These are phyloP conservation scores for Fusarium pilosicola DNA, from an alignment of 2,329 filamentous ascomycete species.

Conservation along the genomic window DNA sequence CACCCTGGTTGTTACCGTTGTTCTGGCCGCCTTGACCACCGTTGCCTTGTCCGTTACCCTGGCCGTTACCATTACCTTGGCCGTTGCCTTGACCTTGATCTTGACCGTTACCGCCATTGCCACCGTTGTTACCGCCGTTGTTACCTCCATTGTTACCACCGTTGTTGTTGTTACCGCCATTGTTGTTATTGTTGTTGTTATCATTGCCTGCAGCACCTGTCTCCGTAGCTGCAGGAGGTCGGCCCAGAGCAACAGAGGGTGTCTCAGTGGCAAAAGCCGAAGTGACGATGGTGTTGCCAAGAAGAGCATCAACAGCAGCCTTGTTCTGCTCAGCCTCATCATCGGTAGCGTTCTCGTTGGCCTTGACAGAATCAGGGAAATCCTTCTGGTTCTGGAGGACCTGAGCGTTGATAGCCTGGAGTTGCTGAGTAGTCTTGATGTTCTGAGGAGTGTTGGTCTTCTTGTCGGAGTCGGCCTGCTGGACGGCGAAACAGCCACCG, in stretches of 20 bases:
- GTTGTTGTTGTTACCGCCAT: background rate
- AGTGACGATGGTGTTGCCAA: constrained; percentile 45
- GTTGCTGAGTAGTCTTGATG: constrained; percentile 58
- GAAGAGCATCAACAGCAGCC: constrained; percentile 53
- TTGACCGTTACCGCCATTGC: background rate
- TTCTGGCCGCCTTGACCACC: background rate
- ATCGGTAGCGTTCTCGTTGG: constrained; percentile 55
- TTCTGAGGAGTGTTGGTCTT: constrained; percentile 56
- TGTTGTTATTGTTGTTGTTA: constrained; percentile 15
- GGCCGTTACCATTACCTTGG: background rate
- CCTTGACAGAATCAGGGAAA: constrained; percentile 53
- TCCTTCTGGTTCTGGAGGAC: constrained; percentile 62
- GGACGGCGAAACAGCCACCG: constrained; percentile 66
- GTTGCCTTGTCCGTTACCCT: background rate
- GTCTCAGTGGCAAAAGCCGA: constrained; percentile 49
- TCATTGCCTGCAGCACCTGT: constrained; percentile 7
- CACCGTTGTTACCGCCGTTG: constrained; percentile 10
- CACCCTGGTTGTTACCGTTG: background rate
- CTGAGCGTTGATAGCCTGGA: constrained; percentile 59
- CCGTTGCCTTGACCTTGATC: background rate
- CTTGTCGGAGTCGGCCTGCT: constrained; percentile 59
- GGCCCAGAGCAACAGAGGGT: constrained; percentile 38
- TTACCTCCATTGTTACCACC: background rate
- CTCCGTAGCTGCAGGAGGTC: constrained; percentile 4
- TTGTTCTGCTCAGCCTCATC: constrained; percentile 42